These are phyloP conservation scores for Begonia masoniana DNA, from an alignment of 306 rosid species.

Conservation along the genomic window DNA sequence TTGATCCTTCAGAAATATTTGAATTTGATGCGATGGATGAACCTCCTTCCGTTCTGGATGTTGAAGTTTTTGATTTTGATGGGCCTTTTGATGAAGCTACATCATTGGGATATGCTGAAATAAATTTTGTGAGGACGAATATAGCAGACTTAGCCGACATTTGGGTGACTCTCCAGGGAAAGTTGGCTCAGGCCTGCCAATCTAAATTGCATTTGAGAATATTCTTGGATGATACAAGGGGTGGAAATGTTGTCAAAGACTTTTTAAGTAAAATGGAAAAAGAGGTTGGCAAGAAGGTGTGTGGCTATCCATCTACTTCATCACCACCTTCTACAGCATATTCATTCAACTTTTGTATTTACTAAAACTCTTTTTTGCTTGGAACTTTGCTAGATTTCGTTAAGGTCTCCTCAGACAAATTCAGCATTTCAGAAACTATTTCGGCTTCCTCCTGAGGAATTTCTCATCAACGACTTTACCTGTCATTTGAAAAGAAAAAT, in stretches of 20 bases:
- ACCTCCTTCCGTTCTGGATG: conserved; percentile 79
- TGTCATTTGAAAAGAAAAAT: conserved; percentile 91
- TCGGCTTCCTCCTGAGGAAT: conserved; percentile 91
- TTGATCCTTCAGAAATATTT: conserved; percentile 59
- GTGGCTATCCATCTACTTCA: conserved; percentile 9
- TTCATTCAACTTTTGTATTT: conserved; percentile 1
- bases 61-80: conserved; percentile 81
- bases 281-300: conserved; percentile 96
- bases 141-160: conserved; percentile 83
- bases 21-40: conserved; percentile 98
- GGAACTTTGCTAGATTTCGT: conserved; percentile 41
- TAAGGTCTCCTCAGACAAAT: conserved; percentile 96
- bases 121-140: conserved; percentile 78
- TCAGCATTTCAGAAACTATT: conserved; percentile 90
- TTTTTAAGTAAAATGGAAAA: conserved; percentile 93
- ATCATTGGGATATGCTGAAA: conserved; percentile 62
- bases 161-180: conserved; percentile 86
- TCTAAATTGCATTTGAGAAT: conserved; percentile 78
- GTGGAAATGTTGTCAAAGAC: conserved; percentile 57
- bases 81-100: conserved; percentile 81
- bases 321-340: conserved; percentile 7
- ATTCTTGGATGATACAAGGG: conserved; percentile 78
- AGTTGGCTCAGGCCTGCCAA: conserved; percentile 63
- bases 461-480: conserved; percentile 90
- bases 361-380: conserved; percentile 7